Conservation (phyloP, 1,284 basidiomycete species). For the Papiliotrema flavescens region DNA sequence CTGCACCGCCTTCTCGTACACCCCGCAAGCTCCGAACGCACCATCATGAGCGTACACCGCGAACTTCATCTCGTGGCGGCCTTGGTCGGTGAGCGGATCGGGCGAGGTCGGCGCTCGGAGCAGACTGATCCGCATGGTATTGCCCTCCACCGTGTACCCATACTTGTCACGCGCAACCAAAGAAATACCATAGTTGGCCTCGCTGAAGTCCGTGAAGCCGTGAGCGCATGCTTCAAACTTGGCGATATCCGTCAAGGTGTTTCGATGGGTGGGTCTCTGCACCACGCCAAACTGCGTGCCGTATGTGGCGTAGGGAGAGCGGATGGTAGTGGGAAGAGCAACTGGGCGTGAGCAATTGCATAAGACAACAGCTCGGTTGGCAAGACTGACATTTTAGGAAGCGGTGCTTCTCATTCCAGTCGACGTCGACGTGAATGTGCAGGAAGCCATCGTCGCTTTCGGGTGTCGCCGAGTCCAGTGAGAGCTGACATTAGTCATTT, state of each 20-base stretch:
- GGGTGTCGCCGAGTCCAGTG: constrained; percentile 65
- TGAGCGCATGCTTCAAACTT: constrained; percentile 70
- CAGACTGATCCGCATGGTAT: constrained; percentile 60
- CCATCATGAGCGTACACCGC: constrained; percentile 78
- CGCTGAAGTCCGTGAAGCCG: constrained; percentile 56
- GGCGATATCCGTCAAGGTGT: constrained; percentile 67
- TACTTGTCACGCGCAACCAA: constrained; percentile 89
- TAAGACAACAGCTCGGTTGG: constrained; percentile 62
- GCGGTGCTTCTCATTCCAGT: constrained; percentile 86
- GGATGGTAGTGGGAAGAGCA: constrained; percentile 81
- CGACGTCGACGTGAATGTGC: constrained; percentile 64
- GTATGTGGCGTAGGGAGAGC: constrained; percentile 75
- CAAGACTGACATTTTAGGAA: constrained; percentile 70
- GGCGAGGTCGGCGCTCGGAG: constrained; percentile 85
- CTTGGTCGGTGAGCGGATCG: constrained; percentile 55
- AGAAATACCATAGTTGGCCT: constrained; percentile 78
- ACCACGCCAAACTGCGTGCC: constrained; percentile 90
- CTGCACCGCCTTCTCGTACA: constrained; percentile 61
- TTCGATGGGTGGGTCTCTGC: constrained; percentile 86
- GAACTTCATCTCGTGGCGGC: constrained; percentile 73
- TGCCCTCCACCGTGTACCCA: constrained; percentile 45
- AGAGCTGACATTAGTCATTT: constrained; percentile 59
- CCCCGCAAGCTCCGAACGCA: constrained; percentile 62
- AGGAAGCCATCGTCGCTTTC: not conserved
- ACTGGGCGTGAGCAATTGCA: constrained; percentile 59